phyloP scores from a whole-genome alignment of 495 filamentous ascomycete genomes.

The Mytilinidion resinicola region DNA sequence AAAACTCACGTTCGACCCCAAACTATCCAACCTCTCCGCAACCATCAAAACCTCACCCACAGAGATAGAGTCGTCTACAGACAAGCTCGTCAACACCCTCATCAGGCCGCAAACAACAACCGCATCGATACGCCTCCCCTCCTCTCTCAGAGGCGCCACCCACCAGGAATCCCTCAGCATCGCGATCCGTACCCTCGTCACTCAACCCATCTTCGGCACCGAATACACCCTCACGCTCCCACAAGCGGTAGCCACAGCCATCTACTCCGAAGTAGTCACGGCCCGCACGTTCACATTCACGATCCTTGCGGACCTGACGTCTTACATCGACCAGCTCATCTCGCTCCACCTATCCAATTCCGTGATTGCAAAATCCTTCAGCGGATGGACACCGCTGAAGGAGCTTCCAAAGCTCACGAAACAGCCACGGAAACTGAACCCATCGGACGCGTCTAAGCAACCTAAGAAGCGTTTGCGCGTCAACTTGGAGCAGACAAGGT shows the following conservation, averaged over 20 bases:
- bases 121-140: slow-evolving; percentile 21
- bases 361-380: slow-evolving; percentile 5
- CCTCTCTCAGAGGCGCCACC: slow-evolving; percentile 3
- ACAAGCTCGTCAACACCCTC: slow-evolving; percentile 13
- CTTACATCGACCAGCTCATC: slow-evolving; percentile 18
- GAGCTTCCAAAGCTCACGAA: background rate
- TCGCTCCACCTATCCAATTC: slow-evolving; percentile 18
- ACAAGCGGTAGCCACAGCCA: slow-evolving; percentile 2
- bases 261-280: slow-evolving; percentile 9
- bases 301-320: slow-evolving; percentile 6
- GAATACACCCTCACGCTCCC: slow-evolving; percentile 43
- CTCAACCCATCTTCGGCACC: slow-evolving; percentile 42
- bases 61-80: slow-evolving; percentile 5
- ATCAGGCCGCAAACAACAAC: slow-evolving; percentile 31
- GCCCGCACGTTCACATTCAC: slow-evolving; percentile 18
- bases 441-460: background rate
- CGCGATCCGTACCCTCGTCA: slow-evolving; percentile 42
- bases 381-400: background rate
- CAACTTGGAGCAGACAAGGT: background rate
- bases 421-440: background rate
- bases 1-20: slow-evolving; percentile 7
- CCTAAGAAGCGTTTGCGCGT: background rate
- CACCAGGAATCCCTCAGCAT: slow-evolving; percentile 38
- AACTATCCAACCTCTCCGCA: slow-evolving; percentile 5
- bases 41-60: slow-evolving; percentile 3